Percentiles rank a stretch among this genome's conserved stretches.
phyloP scores from a whole-genome alignment of 148 eudicot genomes.

The Amaranthus palmeri region DNA sequence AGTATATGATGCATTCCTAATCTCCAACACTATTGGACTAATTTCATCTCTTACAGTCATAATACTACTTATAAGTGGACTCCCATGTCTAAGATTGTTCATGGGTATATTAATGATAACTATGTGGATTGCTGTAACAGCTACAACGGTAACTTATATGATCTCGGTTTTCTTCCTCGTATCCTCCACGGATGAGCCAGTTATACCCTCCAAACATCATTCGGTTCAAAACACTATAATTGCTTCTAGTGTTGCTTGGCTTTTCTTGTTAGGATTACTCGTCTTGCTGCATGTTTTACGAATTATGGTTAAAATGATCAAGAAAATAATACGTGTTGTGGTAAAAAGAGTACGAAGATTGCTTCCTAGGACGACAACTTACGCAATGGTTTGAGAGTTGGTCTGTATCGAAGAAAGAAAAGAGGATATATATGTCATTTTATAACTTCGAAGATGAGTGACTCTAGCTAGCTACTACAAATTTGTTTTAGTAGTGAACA shows the following conservation, averaged over 20 bases:
- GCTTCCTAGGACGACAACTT: neutral
- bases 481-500: no score
- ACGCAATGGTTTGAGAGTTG: neutral
- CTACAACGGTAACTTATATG: conserved; percentile 20
- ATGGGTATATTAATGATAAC: conserved; percentile 21
- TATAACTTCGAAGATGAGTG: no score
- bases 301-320: neutral
- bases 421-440: no score
- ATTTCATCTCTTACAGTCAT: conserved; percentile 24
- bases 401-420: no score
- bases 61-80: conserved; percentile 31
- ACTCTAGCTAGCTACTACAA: no score
- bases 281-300: neutral
- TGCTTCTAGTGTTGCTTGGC: neutral
- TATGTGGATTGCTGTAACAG: conserved; percentile 27
- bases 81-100: conserved; percentile 21
- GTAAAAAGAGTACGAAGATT: neutral
- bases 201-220: neutral
- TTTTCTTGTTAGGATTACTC: neutral
- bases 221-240: neutral
- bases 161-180: neutral
- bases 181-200: neutral
- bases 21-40: conserved; percentile 16
- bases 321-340: neutral
- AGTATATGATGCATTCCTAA: neutral